Evolutionary conservation across 371 early-diverging fungal genomes (phyloP).

Genomic region (Mucor irregularis): DNA sequence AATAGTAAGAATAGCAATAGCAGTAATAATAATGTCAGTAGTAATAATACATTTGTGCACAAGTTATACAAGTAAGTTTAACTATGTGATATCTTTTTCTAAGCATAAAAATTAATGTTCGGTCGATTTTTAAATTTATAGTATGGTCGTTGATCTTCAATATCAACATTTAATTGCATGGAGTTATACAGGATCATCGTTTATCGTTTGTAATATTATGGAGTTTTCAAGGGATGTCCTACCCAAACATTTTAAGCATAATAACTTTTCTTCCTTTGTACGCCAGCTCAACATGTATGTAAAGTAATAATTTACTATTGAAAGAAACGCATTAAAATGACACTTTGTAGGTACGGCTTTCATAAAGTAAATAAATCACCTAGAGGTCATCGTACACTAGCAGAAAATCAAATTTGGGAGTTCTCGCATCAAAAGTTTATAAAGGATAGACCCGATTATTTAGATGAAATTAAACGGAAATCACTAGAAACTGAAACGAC

Average conservation of each 20-base stretch:
- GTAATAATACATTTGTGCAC: slow-evolving; percentile 36
- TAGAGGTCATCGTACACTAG: slow-evolving; percentile 67
- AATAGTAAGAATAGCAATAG: not conserved
- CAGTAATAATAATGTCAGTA: not conserved
- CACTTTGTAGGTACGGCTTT: slow-evolving; percentile 62
- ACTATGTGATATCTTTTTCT: not conserved
- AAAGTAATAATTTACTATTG: slow-evolving; percentile 11
- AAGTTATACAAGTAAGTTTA: slow-evolving; percentile 42
- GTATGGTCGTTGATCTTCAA: slow-evolving; percentile 80
- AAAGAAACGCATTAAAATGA: too few species aligned
- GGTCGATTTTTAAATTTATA: slow-evolving; percentile 19
- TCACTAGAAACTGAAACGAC: slow-evolving; percentile 75
- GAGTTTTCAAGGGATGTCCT: slow-evolving; percentile 89
- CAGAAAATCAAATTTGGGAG: slow-evolving; percentile 76
- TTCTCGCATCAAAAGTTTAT: slow-evolving; percentile 59
- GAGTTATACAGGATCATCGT: slow-evolving; percentile 83
- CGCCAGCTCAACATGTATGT: slow-evolving; percentile 89
- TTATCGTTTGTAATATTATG: slow-evolving; percentile 87
- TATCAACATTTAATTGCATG: slow-evolving; percentile 83
- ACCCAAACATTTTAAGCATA: slow-evolving; percentile 83
- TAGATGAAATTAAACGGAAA: slow-evolving; percentile 59
- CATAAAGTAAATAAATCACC: slow-evolving; percentile 77
- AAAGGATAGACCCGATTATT: slow-evolving; percentile 54
- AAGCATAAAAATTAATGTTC: not conserved
- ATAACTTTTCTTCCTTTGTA: slow-evolving; percentile 85